phyloP scores from a whole-genome alignment of 768 basidiomycete genomes.

The Cyclocybe cylindracea region DNA sequence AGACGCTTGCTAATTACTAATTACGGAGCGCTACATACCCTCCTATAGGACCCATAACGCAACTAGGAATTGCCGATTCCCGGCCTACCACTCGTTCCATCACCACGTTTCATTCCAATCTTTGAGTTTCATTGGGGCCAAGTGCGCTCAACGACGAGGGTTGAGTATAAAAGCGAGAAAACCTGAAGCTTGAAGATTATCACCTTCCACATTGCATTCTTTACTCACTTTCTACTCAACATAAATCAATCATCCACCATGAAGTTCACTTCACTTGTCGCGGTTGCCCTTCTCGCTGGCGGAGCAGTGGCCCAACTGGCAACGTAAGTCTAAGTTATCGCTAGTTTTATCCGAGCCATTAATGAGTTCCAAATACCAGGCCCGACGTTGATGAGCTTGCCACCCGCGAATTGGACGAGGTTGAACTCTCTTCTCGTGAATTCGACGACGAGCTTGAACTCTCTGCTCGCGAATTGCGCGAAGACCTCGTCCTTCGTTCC shows the following conservation, averaged over 20 bases:
- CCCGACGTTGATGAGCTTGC: background rate
- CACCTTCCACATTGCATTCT: background rate
- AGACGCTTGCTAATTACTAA: no score
- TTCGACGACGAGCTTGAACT: background rate
- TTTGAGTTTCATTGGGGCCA: no score
- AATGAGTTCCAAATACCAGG: background rate
- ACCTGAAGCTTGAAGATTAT: no score
- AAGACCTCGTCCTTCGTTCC: no score
- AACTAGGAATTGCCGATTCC: no score
- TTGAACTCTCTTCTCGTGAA: background rate
- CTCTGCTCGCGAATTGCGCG: background rate
- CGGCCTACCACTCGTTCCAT: no score
- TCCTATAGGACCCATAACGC: no score
- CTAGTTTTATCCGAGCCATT: background rate
- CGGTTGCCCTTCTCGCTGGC: background rate
- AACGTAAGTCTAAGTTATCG: background rate
- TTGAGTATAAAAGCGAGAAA: no score
- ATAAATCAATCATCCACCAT: background rate
- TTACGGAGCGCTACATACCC: no score
- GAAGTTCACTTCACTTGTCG: background rate
- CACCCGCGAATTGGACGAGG: background rate
- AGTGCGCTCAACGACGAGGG: no score
- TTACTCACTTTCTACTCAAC: background rate
- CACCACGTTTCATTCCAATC: no score
- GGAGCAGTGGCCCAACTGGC: background rate